These are phyloP conservation scores for Trichomonas tenax DNA, from an alignment of 208 protist genomes.

Conservation along the genomic window DNA sequence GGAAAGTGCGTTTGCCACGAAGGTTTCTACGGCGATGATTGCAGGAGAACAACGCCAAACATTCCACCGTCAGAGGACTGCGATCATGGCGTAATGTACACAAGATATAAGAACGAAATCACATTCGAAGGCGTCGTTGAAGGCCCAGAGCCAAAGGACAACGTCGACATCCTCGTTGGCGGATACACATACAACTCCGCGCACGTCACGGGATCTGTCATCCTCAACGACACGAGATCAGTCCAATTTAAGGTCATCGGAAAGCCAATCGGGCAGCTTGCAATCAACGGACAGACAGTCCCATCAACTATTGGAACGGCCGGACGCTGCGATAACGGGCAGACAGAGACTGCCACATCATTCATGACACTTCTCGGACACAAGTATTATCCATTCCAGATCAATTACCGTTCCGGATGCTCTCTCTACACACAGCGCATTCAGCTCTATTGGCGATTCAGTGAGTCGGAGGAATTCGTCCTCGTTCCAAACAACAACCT, in stretches of 20 bases:
- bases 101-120: neutral
- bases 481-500: neutral
- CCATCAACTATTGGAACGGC: too few species aligned
- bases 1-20: neutral
- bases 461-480: too few species aligned
- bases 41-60: neutral
- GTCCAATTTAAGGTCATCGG: neutral
- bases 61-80: neutral
- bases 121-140: neutral
- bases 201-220: neutral
- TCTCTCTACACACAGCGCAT: neutral
- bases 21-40: neutral
- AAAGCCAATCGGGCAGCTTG: neutral
- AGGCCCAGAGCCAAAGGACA: neutral
- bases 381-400: neutral
- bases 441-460: neutral
- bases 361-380: neutral
- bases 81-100: neutral
- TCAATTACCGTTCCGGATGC: neutral
- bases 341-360: neutral
- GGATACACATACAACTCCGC: neutral
- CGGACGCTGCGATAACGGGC: too few species aligned
- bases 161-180: neutral
- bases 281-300: neutral
- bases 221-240: neutral